Percentiles rank a stretch among this genome's conserved stretches.
Evolutionary conservation across 2,329 filamentous ascomycete species (phyloP).

Genomic region (Periglandula ipomoeae): DNA sequence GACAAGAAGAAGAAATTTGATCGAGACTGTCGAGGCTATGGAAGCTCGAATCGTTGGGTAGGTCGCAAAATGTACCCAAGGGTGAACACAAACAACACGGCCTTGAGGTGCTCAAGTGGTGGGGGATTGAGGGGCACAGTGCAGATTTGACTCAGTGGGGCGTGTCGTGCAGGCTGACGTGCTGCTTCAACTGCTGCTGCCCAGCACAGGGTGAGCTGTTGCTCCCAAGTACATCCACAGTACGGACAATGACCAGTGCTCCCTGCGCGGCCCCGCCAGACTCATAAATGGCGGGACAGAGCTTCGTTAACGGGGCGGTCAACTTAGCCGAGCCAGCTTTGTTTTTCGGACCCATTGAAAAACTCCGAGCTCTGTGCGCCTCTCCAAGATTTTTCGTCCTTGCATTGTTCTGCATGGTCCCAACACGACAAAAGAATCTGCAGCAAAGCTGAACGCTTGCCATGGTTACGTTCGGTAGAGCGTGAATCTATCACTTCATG

Average conservation of each 20-base stretch:
- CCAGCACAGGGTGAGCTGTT: too few species aligned
- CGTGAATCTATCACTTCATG: too few species aligned
- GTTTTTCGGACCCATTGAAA: neutral
- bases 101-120: conserved; percentile 9
- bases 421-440: neutral
- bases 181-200: conserved; percentile 1
- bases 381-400: neutral
- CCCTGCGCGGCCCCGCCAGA: conserved; percentile 15
- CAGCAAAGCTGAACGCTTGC: too few species aligned
- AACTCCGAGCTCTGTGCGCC: neutral
- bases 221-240: conserved; percentile 9
- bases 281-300: conserved; percentile 18
- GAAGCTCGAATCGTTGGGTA: conserved; percentile 15
- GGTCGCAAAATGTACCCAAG: conserved; percentile 25
- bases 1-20: conserved; percentile 2
- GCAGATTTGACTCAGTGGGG: conserved; percentile 18
- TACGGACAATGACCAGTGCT: too few species aligned
- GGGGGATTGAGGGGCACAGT: conserved; percentile 28
- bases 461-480: too few species aligned
- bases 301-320: conserved; percentile 14
- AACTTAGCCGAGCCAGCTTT: conserved; percentile 7
- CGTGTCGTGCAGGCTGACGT: conserved; percentile 11
- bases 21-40: conserved; percentile 1
- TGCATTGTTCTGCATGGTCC: neutral
- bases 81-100: conserved; percentile 8